These are phyloP conservation scores for Rusavskia elegans DNA, from an alignment of 495 filamentous ascomycete species.

Conservation along the genomic window DNA sequence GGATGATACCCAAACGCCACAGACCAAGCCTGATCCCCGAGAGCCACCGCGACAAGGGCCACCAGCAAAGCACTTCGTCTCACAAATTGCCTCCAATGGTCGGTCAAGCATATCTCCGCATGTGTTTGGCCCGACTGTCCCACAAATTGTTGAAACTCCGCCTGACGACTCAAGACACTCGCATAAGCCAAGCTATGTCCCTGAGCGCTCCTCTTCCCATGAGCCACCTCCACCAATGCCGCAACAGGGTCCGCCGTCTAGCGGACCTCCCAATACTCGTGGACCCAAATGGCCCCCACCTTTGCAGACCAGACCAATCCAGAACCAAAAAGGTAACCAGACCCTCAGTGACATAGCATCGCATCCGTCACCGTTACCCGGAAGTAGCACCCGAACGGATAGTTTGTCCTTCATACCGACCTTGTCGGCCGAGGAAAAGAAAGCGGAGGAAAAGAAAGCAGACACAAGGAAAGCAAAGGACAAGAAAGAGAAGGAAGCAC, in stretches of 20 bases:
- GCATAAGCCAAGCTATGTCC: constrained; percentile 18
- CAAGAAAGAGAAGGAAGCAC: constrained; percentile 36
- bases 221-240: constrained; percentile 20
- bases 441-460: neutral
- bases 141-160: constrained; percentile 57
- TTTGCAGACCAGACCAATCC: constrained; percentile 4
- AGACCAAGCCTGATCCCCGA: constrained; percentile 1
- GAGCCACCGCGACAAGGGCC: constrained; percentile 5
- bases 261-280: constrained; percentile 3
- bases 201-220: constrained; percentile 42
- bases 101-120: constrained; percentile 26
- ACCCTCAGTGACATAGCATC: constrained; percentile 45
- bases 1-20: constrained; percentile 1
- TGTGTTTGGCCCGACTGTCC: constrained; percentile 31
- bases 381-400: constrained; percentile 57
- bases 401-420: constrained; percentile 75
- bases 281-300: constrained; percentile 9
- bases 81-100: constrained; percentile 27
- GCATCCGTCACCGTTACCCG: constrained; percentile 51
- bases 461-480: constrained; percentile 31
- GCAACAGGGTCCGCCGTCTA: constrained; percentile 12
- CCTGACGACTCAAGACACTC: constrained; percentile 16
- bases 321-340: constrained; percentile 16
- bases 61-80: constrained; percentile 12
- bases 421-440: constrained; percentile 44